These are phyloP conservation scores for Nitzschia sp. DNA, from an alignment of 108 stramenopile genomes.

Conservation along the genomic window DNA sequence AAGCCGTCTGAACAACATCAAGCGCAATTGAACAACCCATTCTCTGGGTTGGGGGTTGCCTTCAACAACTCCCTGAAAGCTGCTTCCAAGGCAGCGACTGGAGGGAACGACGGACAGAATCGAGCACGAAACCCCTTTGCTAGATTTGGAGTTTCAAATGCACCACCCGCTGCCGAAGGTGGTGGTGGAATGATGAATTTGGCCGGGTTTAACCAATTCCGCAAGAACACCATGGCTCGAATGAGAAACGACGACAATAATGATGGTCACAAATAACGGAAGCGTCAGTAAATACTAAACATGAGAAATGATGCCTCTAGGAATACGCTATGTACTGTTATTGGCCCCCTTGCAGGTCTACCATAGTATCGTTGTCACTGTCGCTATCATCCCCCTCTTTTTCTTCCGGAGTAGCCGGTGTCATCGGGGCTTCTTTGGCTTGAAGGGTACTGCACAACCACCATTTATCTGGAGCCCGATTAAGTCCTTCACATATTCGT, in stretches of 20 bases:
- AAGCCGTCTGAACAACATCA: not conserved
- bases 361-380: constrained; percentile 17
- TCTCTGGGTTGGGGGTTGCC: constrained; percentile 30
- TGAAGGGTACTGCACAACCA: constrained; percentile 15
- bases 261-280: too few relatives aligned
- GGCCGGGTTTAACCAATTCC: constrained; percentile 34
- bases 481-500: constrained; percentile 23
- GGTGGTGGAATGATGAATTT: constrained; percentile 10
- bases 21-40: constrained; percentile 5
- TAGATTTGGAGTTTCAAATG: not conserved
- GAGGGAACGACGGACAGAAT: not conserved
- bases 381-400: constrained; percentile 2
- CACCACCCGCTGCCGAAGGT: not conserved
- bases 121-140: constrained; percentile 12
- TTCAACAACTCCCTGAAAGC: constrained; percentile 25
- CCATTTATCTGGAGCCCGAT: constrained; percentile 18
- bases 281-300: too few relatives aligned
- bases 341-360: constrained; percentile 15
- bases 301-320: too few relatives aligned
- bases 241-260: not conserved
- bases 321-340: too few relatives aligned
- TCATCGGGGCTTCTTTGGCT: not conserved
- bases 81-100: constrained; percentile 11
- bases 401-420: not conserved
- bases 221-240: constrained; percentile 22